Base-by-base conservation (phyloP, 2,329 filamentous ascomycete species). In the Pseudogymnoascus sp. region DNA sequence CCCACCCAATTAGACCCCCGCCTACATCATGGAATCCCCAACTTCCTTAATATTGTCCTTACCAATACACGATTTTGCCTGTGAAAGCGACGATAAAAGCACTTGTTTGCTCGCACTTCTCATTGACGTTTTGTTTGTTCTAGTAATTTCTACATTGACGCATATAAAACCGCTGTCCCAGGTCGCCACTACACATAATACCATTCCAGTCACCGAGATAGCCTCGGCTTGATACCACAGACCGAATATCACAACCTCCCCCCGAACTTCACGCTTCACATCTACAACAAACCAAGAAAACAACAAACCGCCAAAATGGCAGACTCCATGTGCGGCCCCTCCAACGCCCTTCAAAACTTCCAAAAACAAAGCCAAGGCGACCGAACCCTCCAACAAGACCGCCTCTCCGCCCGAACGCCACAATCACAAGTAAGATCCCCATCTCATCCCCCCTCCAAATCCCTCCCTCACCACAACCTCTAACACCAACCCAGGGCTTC, bases 281-380 rank as follows among this genome's bases (percentile, higher is more conserved):
- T 25, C 21, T 46, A 8, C 21, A n/a, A 25, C 12, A 46, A 25
- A 46, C 7, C 21, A n/a, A 25, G 5, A 46, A 25, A 14, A 25
- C 28, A 36, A n/a, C 49, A 43, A 53, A n/a, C 61, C 71, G 77
- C 67, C 12, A 69, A 18, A 69, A 89, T 89, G 87, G 79, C 84
- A 61, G 86, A 89, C 70, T 80, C 83, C 68, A 78, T 89, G 62
- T 91, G 88, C 74, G 88, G 88, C 63, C 88, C 88, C 12, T 88
- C 88, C 8, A 91, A 89, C 75, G 81, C 87, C 67, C 81, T 90
- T 40, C 85, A 89, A 70, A 87, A 83, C 70, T 87, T 90, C 74
- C 85, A 88, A 73, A 89, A 90, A 74, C 87, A 90, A 75, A 79
- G 82, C 9, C 80, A 83, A 43, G 78, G 83, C 66, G 87, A 90